Evolutionary conservation across 306 rosid species (phyloP).

Genomic region (Betula pendula): DNA sequence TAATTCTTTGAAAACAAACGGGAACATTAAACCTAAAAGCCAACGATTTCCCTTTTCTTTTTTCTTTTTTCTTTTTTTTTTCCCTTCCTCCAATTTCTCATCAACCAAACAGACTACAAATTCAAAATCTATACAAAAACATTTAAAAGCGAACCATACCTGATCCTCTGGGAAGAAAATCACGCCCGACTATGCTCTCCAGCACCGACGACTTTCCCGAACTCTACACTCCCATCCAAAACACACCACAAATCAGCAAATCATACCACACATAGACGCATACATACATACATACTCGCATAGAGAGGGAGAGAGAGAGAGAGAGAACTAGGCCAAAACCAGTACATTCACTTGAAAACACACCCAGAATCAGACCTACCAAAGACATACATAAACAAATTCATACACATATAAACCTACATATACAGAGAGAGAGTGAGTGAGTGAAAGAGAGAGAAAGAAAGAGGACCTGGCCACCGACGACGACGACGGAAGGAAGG

Average conservation of each 20-base stretch:
- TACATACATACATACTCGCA: background rate
- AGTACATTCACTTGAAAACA: conserved; percentile 19
- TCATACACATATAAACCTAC: background rate
- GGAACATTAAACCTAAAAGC: background rate
- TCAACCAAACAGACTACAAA: conserved; percentile 13
- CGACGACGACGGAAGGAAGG: conserved; percentile 91
- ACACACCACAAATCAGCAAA: background rate
- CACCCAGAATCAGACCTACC: background rate
- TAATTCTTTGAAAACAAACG: background rate
- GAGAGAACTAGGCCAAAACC: background rate
- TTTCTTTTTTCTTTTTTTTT: background rate
- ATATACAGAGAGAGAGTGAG: background rate
- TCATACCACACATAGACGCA: background rate
- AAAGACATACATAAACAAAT: background rate
- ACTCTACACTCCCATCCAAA: conserved; percentile 49
- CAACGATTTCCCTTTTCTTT: background rate
- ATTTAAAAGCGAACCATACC: conserved; percentile 34
- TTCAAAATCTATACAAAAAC: conserved; percentile 1
- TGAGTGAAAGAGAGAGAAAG: background rate
- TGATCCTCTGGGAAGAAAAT: conserved; percentile 88
- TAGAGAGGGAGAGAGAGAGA: background rate
- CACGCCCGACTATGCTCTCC: conserved; percentile 87
- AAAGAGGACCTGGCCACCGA: conserved; percentile 81
- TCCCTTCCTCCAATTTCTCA: conserved; percentile 15
- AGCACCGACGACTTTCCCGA: conserved; percentile 81